Evolutionary conservation across 345 rosid species (phyloP).

Genomic region (Rhodamnia rubescens): DNA sequence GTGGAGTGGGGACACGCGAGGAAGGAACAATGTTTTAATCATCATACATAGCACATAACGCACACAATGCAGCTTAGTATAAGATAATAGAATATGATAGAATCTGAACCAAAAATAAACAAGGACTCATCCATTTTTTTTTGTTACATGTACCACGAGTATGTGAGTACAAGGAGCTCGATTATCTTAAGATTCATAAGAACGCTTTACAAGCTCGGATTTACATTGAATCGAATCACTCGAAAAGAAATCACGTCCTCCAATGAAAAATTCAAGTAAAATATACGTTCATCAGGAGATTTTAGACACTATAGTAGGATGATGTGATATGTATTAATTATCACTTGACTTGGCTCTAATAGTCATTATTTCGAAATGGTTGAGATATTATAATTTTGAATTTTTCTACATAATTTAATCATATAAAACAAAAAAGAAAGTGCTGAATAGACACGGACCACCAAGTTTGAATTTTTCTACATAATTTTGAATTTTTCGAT

Average conservation of each 20-base stretch:
- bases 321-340: not conserved
- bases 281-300: not conserved
- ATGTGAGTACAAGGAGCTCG: too few relatives aligned
- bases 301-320: not conserved
- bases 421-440: not conserved
- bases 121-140: too few relatives aligned
- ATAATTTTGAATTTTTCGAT: too few relatives aligned
- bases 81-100: too few relatives aligned
- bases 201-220: not conserved
- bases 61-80: too few relatives aligned
- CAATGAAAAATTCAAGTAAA: not conserved
- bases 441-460: not conserved
- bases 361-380: not conserved
- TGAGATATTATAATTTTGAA: not conserved
- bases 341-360: not conserved
- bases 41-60: too few relatives aligned
- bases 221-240: not conserved
- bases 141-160: too few relatives aligned
- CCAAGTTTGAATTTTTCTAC: too few relatives aligned
- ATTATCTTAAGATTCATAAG: too few relatives aligned
- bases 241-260: not conserved
- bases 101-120: too few relatives aligned
- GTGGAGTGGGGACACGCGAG: too few relatives aligned
- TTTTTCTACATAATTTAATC: not conserved
- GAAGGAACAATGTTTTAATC: too few relatives aligned